Conservation (phyloP, 306 rosid genomes). For the Citrullus colocynthis region DNA sequence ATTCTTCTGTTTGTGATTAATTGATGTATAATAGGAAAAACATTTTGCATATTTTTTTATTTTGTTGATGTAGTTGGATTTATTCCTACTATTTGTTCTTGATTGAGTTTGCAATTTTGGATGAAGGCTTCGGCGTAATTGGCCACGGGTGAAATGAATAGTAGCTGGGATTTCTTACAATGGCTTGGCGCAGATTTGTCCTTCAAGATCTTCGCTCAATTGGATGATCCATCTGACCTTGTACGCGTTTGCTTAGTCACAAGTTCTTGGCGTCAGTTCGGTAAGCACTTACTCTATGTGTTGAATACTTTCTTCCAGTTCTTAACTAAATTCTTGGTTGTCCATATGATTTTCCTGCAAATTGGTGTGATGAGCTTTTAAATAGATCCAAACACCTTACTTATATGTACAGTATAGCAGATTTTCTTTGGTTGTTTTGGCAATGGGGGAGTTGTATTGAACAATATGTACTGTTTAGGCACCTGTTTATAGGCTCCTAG, state of each 20-base stretch:
- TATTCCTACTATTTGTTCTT: background rate
- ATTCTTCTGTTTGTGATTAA: background rate
- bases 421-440: background rate
- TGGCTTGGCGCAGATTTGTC: background rate
- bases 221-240: slow-evolving; percentile 62
- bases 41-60: background rate
- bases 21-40: background rate
- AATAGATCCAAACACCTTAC: background rate
- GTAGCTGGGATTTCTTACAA: background rate
- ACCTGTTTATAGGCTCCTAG: background rate
- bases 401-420: background rate
- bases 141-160: background rate
- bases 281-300: slow-evolving; percentile 15
- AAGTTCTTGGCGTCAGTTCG: slow-evolving; percentile 35
- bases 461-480: background rate
- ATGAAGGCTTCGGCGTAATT: background rate
- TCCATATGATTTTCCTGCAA: background rate
- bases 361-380: background rate
- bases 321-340: background rate
- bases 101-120: background rate
- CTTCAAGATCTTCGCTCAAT: slow-evolving; percentile 23
- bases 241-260: slow-evolving; percentile 35
- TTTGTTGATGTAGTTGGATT: background rate
- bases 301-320: background rate
- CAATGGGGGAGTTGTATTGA: background rate